phyloP scores from a whole-genome alignment of 2,329 filamentous ascomycete genomes.

The Thielaviopsis euricoi region DNA sequence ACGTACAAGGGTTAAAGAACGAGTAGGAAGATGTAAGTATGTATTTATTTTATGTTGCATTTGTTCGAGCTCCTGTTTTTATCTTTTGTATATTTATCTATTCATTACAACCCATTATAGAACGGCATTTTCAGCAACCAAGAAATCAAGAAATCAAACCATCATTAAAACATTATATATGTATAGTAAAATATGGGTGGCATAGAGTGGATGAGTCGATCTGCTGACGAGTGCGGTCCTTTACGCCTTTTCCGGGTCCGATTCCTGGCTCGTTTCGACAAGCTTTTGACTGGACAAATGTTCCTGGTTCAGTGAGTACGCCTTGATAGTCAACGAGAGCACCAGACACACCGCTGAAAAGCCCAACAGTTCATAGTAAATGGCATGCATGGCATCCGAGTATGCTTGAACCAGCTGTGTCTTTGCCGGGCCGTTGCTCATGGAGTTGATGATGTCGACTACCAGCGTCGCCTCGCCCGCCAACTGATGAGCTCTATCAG shows the following conservation, averaged over 20 bases:
- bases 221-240: background rate
- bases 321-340: slow-evolving; percentile 19
- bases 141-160: background rate
- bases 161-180: background rate
- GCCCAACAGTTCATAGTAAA: slow-evolving; percentile 20
- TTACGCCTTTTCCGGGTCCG: background rate
- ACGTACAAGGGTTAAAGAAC: slow-evolving; percentile 38
- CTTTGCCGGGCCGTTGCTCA: slow-evolving; percentile 21
- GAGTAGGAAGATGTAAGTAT: background rate
- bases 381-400: slow-evolving; percentile 18
- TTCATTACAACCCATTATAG: slow-evolving; percentile 41
- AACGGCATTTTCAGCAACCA: background rate
- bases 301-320: slow-evolving; percentile 19
- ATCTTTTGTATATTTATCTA: slow-evolving; percentile 54
- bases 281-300: slow-evolving; percentile 16
- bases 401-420: slow-evolving; percentile 19
- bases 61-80: slow-evolving; percentile 25
- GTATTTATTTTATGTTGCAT: background rate
- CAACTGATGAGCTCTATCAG: slow-evolving; percentile 25
- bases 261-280: background rate
- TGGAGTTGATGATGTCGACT: slow-evolving; percentile 38
- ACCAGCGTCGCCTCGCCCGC: slow-evolving; percentile 41
- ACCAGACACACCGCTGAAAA: slow-evolving; percentile 18
- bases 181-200: background rate
- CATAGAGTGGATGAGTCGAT: background rate